phyloP scores from a whole-genome alignment of 306 rosid genomes.

The Begonia fuchsioides region DNA sequence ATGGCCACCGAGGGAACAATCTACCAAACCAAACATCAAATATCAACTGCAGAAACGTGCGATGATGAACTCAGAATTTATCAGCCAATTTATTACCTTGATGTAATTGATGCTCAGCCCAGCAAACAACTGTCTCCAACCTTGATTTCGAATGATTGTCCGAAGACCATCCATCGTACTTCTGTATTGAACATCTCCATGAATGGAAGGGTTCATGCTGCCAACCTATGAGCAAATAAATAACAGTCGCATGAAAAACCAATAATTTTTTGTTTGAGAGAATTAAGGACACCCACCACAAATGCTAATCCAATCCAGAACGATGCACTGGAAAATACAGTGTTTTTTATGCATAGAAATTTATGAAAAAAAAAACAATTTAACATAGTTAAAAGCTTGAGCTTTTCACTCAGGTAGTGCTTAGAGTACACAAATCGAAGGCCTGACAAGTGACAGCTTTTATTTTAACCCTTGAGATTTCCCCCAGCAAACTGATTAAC shows the following conservation, averaged over 20 bases:
- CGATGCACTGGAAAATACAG: too few species aligned
- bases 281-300: too few species aligned
- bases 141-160: conserved; percentile 53
- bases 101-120: conserved; percentile 89
- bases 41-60: not conserved
- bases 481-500: too few species aligned
- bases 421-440: too few species aligned
- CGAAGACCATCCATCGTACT: conserved; percentile 56
- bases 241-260: not conserved
- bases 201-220: conserved; percentile 29
- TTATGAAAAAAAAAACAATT: too few species aligned
- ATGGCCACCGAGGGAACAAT: conserved; percentile 94
- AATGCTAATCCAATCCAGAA: too few species aligned
- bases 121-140: conserved; percentile 82
- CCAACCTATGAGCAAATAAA: conserved; percentile 39
- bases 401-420: too few species aligned
- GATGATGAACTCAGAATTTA: not conserved
- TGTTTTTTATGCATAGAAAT: too few species aligned
- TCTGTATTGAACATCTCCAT: conserved; percentile 37
- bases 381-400: too few species aligned
- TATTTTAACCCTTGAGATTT: too few species aligned
- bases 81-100: conserved; percentile 48
- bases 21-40: conserved; percentile 18
- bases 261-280: not conserved
- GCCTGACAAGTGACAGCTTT: too few species aligned